Evolutionary conservation across 805 yeast genomes (phyloP).

Genomic region (Candida corydali): DNA sequence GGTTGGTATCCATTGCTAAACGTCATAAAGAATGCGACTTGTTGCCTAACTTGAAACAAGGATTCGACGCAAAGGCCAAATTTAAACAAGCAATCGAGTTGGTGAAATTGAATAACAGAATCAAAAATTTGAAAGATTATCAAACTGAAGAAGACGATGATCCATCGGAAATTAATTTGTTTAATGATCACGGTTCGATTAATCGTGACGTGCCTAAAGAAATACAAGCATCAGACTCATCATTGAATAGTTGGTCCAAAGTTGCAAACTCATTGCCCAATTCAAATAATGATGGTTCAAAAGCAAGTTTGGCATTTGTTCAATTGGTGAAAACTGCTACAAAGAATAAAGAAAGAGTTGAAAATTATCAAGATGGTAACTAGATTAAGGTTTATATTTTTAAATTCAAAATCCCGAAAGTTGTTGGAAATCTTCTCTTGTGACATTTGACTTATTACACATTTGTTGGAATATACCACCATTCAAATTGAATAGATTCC

Average conservation of each 20-base stretch:
- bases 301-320: constrained; percentile 48
- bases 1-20: constrained; percentile 55
- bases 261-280: constrained; percentile 20
- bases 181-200: constrained; percentile 28
- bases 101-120: constrained; percentile 75
- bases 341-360: constrained; percentile 49
- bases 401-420: background rate
- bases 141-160: constrained; percentile 58
- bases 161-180: constrained; percentile 42
- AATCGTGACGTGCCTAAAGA: constrained; percentile 10
- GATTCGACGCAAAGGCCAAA: constrained; percentile 79
- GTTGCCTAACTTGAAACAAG: constrained; percentile 74
- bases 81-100: constrained; percentile 83
- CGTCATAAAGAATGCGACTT: constrained; percentile 58
- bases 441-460: constrained; percentile 54
- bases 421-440: constrained; percentile 38
- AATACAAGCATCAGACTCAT: constrained; percentile 2
- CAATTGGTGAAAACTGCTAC: constrained; percentile 69
- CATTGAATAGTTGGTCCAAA: constrained; percentile 27
- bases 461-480: constrained; percentile 61
- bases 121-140: constrained; percentile 62
- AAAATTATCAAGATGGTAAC: constrained; percentile 12
- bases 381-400: background rate
- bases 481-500: constrained; percentile 50
- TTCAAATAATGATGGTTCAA: constrained; percentile 13